phyloP scores from a whole-genome alignment of 805 yeast species.

The Saccharomyces eubayanus region DNA sequence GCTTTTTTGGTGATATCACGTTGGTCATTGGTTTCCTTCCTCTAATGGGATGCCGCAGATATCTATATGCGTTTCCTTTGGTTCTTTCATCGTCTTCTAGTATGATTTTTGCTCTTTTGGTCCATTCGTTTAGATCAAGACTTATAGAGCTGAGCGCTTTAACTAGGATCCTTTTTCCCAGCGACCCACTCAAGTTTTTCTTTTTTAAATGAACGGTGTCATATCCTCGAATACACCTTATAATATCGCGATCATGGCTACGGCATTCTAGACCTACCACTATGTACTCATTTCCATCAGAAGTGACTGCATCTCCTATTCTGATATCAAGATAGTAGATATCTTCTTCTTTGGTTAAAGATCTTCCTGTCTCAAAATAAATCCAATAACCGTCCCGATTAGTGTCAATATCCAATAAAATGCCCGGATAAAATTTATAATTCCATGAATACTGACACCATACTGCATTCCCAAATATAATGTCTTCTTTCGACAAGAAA shows the following conservation, averaged over 20 bases:
- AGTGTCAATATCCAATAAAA: slow-evolving; percentile 24
- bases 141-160: slow-evolving; percentile 28
- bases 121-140: slow-evolving; percentile 31
- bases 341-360: slow-evolving; percentile 19
- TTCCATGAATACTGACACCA: slow-evolving; percentile 46
- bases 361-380: slow-evolving; percentile 16
- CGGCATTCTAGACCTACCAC: slow-evolving; percentile 41
- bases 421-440: slow-evolving; percentile 42
- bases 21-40: slow-evolving; percentile 9
- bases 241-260: slow-evolving; percentile 16
- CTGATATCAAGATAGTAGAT: slow-evolving; percentile 44
- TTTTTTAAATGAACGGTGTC: slow-evolving; percentile 39
- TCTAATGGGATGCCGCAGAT: slow-evolving; percentile 15
- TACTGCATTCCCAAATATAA: slow-evolving; percentile 34
- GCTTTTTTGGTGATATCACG: background rate
- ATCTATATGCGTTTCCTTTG: slow-evolving; percentile 10
- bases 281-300: slow-evolving; percentile 31
- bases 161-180: slow-evolving; percentile 13
- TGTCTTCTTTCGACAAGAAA: slow-evolving; percentile 23
- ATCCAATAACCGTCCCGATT: slow-evolving; percentile 11
- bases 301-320: slow-evolving; percentile 46
- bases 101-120: slow-evolving; percentile 27
- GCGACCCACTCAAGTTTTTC: slow-evolving; percentile 15
- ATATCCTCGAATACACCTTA: slow-evolving; percentile 55
- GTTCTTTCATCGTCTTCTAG: slow-evolving; percentile 10